Evolutionary conservation across 2,329 filamentous ascomycete species (phyloP), one percentile per base, ranked within the genome.

Genomic region (Botrytis fabae): DNA sequence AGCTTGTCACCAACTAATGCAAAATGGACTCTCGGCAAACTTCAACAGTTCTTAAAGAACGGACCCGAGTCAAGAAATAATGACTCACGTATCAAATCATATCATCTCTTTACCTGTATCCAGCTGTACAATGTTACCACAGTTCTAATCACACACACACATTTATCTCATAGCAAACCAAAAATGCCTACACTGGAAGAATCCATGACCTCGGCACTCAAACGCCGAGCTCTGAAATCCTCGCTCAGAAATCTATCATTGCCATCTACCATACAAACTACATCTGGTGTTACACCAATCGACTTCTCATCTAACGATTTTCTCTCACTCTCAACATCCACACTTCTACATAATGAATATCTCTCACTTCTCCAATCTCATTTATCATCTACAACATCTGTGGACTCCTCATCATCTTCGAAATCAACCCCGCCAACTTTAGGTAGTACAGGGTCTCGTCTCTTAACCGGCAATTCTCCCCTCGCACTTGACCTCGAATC

Each of bases 381-480:
- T 40, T 63, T 75, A 1, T n/a, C 28, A 22, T 35, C 71, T n/a
- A 7, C 46, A 6, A 18, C 32, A 28, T 25, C 4, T 5, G 22
- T 32, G 14, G 10, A 12, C 2, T 22, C 25, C 28, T 25, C 48
- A 6, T 5, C 48, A 22, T 14, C 35, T 14, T 44, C 54, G 18
- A 28, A 35, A 40, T 25, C 42, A 42, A 18, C 6, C 14, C 51
- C 20, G 14, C 64, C 57, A 46, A 72, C 70, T 1, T 70, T 79
- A 38, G 77, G 78, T 14, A 74, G 70, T 20, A 85, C 86, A 0
- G 90, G 91, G 3, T 91, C 89, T 0, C 85, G 91, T 12, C 83
- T 92, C 0, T 83, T 92, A 6, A 89, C 92, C 75, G 91, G 91
- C 3, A 92, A 92, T 78, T 90, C 86, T 1, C 54, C 77, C 0